Evolutionary conservation across 2,329 filamentous ascomycete genomes (phyloP).

Genomic region (Fusarium multiceps): DNA sequence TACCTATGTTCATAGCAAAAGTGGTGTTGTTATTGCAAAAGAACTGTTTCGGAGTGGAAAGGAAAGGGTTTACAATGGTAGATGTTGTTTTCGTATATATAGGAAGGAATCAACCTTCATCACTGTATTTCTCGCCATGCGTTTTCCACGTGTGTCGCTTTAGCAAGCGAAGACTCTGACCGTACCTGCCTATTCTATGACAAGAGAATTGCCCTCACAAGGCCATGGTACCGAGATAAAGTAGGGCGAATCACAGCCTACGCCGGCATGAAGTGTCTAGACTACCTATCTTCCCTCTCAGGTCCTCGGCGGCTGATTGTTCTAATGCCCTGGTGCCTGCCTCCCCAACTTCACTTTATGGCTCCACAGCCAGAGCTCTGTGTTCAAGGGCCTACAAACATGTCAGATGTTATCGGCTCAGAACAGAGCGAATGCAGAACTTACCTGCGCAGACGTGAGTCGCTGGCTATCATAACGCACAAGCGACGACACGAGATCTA

Average conservation of each 20-base stretch:
- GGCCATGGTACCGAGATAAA: neutral
- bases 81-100: neutral
- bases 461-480: slow-evolving; percentile 79
- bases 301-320: neutral
- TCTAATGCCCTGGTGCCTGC: neutral
- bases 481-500: slow-evolving; percentile 73
- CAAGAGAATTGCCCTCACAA: neutral
- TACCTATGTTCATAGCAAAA: neutral
- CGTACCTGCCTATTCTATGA: neutral
- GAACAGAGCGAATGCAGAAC: neutral
- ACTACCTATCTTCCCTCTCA: neutral
- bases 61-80: neutral
- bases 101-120: neutral
- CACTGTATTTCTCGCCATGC: neutral
- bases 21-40: neutral
- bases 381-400: slow-evolving; percentile 41
- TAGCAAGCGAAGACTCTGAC: neutral
- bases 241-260: neutral
- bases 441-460: slow-evolving; percentile 68
- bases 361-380: slow-evolving; percentile 13
- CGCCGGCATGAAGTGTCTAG: neutral
- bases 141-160: neutral
- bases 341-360: neutral
- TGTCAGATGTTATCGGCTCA: neutral
- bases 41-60: neutral